phyloP scores from a whole-genome alignment of 345 rosid species.

The Chamaenerion angustifolium region DNA sequence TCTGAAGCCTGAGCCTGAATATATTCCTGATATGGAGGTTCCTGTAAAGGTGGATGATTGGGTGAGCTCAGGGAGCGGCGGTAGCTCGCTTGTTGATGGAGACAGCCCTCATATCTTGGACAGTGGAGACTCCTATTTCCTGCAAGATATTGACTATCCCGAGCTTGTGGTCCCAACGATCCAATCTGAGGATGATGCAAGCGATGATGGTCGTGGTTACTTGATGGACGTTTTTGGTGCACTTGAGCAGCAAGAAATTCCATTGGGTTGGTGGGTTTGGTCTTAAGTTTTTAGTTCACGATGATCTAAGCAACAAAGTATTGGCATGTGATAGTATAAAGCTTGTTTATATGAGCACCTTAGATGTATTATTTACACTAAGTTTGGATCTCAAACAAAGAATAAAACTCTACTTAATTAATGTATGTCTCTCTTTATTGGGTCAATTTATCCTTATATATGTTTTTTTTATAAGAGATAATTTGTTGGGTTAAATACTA shows the following conservation, averaged over 20 bases:
- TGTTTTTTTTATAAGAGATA: too few species aligned
- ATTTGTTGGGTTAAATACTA: too few species aligned
- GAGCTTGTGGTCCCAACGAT: conserved; percentile 19
- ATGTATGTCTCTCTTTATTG: too few species aligned
- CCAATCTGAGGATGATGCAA: conserved; percentile 33
- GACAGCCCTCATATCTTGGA: conserved; percentile 62
- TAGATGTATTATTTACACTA: too few species aligned
- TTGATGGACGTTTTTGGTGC: conserved; percentile 37
- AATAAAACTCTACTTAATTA: too few species aligned
- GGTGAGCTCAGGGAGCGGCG: conserved; percentile 49
- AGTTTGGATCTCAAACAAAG: too few species aligned
- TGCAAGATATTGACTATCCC: conserved; percentile 17
- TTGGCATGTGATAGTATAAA: too few species aligned
- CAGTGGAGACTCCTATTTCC: conserved; percentile 63
- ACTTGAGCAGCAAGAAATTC: conserved; percentile 25
- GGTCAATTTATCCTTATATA: too few species aligned
- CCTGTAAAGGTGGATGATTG: conserved; percentile 48
- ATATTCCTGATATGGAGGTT: conserved; percentile 9
- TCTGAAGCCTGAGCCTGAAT: conserved; percentile 6
- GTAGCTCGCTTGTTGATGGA: conserved; percentile 71
- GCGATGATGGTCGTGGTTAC: conserved; percentile 40
- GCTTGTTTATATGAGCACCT: too few species aligned
- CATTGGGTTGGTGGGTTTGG: conserved; percentile 64
- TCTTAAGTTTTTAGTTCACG: conserved; percentile 2
- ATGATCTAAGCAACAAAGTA: not conserved